phyloP scores from a whole-genome alignment of 129 eudicot species.

The Flaveria trinervia region DNA sequence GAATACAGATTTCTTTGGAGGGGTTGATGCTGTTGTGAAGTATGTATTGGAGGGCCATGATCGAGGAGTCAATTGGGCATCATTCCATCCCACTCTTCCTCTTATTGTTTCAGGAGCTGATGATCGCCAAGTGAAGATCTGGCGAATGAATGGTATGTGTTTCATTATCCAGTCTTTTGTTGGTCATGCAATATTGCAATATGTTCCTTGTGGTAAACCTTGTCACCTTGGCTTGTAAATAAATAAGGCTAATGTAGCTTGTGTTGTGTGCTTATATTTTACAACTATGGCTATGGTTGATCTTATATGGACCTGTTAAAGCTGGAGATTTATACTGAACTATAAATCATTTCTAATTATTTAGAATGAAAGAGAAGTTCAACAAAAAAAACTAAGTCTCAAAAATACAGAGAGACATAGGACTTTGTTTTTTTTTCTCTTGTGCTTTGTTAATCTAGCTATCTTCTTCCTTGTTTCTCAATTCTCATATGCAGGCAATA shows the following conservation, averaged over 20 bases:
- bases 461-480: not conserved
- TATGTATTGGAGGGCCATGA: conserved; percentile 82
- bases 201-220: not conserved
- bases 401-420: not conserved
- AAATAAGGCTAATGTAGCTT: not conserved
- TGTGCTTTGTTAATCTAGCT: not conserved
- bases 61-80: conserved; percentile 83
- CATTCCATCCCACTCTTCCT: conserved; percentile 79
- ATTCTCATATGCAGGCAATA: conserved; percentile 1
- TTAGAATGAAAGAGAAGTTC: conserved; percentile 27
- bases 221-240: not conserved
- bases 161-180: conserved; percentile 2
- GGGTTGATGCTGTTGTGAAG: conserved; percentile 86
- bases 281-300: conserved; percentile 21
- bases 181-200: conserved; percentile 14
- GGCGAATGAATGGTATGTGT: conserved; percentile 78
- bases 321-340: not conserved
- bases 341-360: conserved; percentile 2
- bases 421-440: not conserved
- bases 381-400: not conserved
- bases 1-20: conserved; percentile 79
- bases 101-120: conserved; percentile 84
- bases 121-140: conserved; percentile 80
- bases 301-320: conserved; percentile 10
- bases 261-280: conserved; percentile 4